These are phyloP conservation scores for Microsporum canis DNA, from an alignment of 2,329 filamentous ascomycete genomes.

Conservation along the genomic window DNA sequence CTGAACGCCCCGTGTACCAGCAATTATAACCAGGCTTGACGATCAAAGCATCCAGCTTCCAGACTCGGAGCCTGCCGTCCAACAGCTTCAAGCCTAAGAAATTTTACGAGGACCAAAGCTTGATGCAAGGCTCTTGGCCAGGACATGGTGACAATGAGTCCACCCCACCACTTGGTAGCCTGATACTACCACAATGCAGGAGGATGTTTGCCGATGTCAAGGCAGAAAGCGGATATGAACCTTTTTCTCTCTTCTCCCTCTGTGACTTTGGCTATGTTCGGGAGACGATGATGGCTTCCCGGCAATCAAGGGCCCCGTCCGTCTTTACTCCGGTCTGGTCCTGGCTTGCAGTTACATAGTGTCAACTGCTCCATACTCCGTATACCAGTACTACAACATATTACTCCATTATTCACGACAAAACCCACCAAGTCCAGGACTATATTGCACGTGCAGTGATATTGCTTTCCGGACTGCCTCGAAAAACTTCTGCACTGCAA, in stretches of 20 bases:
- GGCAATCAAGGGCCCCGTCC: not conserved
- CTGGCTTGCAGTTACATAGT: not conserved
- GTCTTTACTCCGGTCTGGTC: not conserved
- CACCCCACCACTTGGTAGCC: not conserved
- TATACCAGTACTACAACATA: not conserved
- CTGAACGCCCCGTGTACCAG: not conserved
- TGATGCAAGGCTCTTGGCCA: not conserved
- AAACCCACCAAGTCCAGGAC: not conserved
- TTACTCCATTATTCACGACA: not conserved
- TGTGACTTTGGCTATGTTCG: no score
- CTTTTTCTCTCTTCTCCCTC: no score
- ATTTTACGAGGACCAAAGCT: not conserved
- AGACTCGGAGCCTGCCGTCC: not conserved
- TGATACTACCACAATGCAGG: not conserved
- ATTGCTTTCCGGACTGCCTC: not conserved
- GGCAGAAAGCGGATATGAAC: not conserved
- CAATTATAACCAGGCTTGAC: not conserved
- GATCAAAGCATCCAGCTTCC: not conserved
- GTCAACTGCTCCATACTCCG: not conserved
- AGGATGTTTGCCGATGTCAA: not conserved
- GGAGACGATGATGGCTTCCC: no score
- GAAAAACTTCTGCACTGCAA: not conserved
- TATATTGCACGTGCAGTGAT: slow-evolving; percentile 1
- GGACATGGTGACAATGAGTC: not conserved
- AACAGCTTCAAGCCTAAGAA: not conserved